A percentile compares a stretch with the other conserved stretches of the same genome.
phyloP scores from a whole-genome alignment of 164 flowering plant genomes.

The Nelumbo lutea region DNA sequence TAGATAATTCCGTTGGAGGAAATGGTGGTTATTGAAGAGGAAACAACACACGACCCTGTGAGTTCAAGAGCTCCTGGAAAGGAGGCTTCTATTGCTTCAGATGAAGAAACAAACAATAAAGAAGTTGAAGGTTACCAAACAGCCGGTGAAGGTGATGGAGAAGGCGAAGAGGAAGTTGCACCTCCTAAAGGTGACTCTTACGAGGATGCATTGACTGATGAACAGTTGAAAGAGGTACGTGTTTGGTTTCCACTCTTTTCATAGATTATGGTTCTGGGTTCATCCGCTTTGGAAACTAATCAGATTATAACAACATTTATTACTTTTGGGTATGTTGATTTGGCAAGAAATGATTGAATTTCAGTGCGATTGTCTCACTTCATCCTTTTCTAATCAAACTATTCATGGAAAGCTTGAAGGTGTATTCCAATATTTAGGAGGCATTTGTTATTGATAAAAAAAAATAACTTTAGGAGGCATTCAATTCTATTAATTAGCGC shows the following conservation, averaged over 20 bases:
- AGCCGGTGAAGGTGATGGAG: conserved; percentile 48
- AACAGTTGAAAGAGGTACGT: conserved; percentile 21
- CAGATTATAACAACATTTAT: neutral
- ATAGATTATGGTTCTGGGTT: neutral
- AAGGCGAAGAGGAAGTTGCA: conserved; percentile 1
- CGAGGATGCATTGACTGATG: conserved; percentile 23
- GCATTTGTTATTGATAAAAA: too few relatives aligned
- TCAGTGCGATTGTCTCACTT: too few relatives aligned
- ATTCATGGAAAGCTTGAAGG: too few relatives aligned
- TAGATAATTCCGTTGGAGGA: neutral
- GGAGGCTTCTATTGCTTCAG: neutral
- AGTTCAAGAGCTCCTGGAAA: neutral
- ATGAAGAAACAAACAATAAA: conserved; percentile 1
- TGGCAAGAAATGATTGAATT: too few relatives aligned
- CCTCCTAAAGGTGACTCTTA: conserved; percentile 17
- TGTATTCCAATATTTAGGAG: too few relatives aligned
- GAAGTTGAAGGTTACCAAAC: conserved; percentile 59
- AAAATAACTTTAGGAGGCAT: too few relatives aligned
- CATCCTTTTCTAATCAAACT: too few relatives aligned
- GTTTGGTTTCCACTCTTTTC: neutral
- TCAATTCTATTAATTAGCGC: too few relatives aligned
- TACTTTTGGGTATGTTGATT: neutral
- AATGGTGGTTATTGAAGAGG: conserved; percentile 25
- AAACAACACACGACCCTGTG: neutral
- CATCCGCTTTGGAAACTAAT: neutral